These are phyloP conservation scores for Mycocentrospora acerina DNA, from an alignment of 2,329 filamentous ascomycete genomes.

Conservation along the genomic window DNA sequence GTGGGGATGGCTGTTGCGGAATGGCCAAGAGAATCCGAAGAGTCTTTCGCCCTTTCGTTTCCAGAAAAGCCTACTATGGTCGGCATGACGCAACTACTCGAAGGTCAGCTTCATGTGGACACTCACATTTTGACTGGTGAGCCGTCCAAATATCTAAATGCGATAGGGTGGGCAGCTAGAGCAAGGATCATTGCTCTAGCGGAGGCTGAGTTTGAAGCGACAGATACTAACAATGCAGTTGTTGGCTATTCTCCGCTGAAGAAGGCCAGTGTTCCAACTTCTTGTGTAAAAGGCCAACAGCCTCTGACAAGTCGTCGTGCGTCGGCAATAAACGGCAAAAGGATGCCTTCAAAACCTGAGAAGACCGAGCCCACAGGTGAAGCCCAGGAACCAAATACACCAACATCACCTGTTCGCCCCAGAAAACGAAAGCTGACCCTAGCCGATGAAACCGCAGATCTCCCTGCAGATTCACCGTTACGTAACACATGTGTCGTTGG, in stretches of 20 bases:
- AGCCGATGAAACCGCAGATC: conserved; percentile 28
- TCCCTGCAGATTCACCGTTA: conserved; percentile 55
- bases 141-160: conserved; percentile 26
- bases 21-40: conserved; percentile 63
- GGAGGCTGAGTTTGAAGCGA: conserved; percentile 20
- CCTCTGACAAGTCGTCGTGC: conserved; percentile 34
- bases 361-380: conserved; percentile 2
- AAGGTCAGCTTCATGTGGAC: conserved; percentile 59
- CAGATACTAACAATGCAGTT: conserved; percentile 5
- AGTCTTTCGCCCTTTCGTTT: conserved; percentile 66
- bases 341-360: conserved; percentile 19
- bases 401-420: conserved; percentile 16
- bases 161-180: conserved; percentile 31
- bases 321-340: conserved; percentile 19
- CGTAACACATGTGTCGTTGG: conserved; percentile 66
- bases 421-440: conserved; percentile 38
- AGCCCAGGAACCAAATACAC: background rate
- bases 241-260: conserved; percentile 12
- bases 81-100: conserved; percentile 58
- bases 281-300: conserved; percentile 40
- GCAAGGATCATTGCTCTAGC: conserved; percentile 25
- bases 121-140: conserved; percentile 26
- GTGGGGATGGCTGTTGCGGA: conserved; percentile 71
- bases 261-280: conserved; percentile 45
- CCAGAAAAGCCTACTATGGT: conserved; percentile 55